Conservation (phyloP, 1,284 basidiomycete species). For the Inonotus hispidus region DNA sequence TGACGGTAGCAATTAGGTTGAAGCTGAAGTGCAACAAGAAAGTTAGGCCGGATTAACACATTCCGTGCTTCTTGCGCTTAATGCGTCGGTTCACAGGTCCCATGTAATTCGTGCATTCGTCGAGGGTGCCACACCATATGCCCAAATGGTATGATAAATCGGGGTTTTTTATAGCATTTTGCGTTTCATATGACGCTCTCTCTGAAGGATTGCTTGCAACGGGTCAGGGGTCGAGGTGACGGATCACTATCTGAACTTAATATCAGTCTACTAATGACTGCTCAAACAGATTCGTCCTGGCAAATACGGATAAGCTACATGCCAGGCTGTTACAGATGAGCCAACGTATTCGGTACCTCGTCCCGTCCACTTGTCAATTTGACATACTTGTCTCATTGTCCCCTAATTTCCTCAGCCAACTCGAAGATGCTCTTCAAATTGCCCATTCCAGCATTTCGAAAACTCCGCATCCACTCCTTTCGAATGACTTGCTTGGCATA, state of each 20-base stretch:
- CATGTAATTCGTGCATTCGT: constrained; percentile 16
- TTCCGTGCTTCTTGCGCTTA: neutral
- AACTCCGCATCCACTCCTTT: constrained; percentile 16
- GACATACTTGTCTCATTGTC: neutral
- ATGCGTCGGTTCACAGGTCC: neutral
- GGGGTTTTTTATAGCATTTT: too few relatives aligned
- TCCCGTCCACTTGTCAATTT: neutral
- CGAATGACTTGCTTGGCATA: constrained; percentile 7
- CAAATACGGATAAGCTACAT: constrained; percentile 17
- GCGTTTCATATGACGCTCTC: neutral
- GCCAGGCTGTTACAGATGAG: constrained; percentile 17
- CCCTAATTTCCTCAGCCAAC: constrained; percentile 4
- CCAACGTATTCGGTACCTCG: constrained; percentile 13
- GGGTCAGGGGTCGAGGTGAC: constrained; percentile 15
- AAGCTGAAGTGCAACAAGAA: constrained; percentile 19
- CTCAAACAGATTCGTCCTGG: constrained; percentile 14
- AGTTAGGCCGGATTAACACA: neutral
- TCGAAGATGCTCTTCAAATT: constrained; percentile 18
- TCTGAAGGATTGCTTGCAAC: constrained; percentile 12
- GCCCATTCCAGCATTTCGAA: constrained; percentile 9
- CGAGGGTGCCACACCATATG: constrained; percentile 16
- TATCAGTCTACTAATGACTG: neutral
- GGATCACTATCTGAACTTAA: neutral
- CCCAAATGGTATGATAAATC: constrained; percentile 10
- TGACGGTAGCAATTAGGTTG: constrained; percentile 3